phyloP scores from a whole-genome alignment of 495 filamentous ascomycete genomes.

The Copromyces sp. region DNA sequence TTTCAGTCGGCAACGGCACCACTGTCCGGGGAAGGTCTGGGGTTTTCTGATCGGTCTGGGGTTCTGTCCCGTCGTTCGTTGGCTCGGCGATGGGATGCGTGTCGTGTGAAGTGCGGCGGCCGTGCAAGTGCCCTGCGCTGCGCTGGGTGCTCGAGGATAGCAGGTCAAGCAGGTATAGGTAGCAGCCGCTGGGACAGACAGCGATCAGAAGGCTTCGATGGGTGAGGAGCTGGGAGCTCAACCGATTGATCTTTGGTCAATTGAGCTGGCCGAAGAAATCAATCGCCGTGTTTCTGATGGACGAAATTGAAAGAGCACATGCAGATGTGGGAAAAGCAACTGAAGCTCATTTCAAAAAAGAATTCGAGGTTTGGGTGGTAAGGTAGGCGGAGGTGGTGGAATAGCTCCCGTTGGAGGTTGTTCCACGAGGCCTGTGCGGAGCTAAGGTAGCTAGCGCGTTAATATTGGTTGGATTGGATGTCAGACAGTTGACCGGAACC shows the following conservation, averaged over 20 bases:
- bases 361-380: neutral
- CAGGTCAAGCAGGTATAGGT: neutral
- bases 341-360: neutral
- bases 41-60: neutral
- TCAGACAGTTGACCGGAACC: neutral
- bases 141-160: neutral
- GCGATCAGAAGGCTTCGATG: neutral
- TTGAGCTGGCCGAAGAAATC: neutral
- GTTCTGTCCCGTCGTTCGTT: neutral
- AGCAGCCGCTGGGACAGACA: neutral
- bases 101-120: neutral
- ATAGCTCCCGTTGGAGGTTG: neutral
- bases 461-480: neutral
- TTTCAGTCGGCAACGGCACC: neutral
- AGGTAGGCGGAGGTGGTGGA: neutral
- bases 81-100: neutral
- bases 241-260: neutral
- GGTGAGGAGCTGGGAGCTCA: neutral
- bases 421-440: neutral
- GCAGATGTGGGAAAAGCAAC: neutral
- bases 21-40: neutral
- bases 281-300: neutral
- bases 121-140: neutral
- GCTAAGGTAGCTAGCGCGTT: neutral
- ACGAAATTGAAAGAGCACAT: neutral